Conservation (phyloP, 2,329 filamentous ascomycete genomes). For the Cladosporium oxysporum region DNA sequence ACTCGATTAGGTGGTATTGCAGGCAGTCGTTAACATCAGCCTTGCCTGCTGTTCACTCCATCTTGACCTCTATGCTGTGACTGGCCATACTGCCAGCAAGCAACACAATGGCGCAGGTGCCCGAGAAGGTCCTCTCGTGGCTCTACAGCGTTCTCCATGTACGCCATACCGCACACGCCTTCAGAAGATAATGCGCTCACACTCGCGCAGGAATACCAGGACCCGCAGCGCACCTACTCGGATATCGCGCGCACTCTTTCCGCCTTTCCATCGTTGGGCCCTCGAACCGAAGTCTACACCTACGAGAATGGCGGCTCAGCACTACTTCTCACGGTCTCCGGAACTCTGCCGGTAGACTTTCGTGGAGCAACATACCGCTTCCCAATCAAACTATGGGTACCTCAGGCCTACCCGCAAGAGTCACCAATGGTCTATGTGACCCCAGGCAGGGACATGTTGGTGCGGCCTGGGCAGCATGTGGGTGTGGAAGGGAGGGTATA, state of each 20-base stretch:
- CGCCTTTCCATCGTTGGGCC: constrained; percentile 75
- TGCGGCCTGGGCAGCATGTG: constrained; percentile 91
- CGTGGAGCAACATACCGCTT: constrained; percentile 88
- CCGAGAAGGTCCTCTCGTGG: constrained; percentile 91
- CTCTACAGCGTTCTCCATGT: constrained; percentile 77
- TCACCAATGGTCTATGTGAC: constrained; percentile 86
- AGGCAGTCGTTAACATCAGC: neutral
- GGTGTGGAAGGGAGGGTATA: constrained; percentile 91
- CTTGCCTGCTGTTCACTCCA: too few species aligned
- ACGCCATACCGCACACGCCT: constrained; percentile 43
- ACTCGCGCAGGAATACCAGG: constrained; percentile 76
- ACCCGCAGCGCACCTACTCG: constrained; percentile 89
- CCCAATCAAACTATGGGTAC: constrained; percentile 89
- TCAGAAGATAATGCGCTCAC: constrained; percentile 18
- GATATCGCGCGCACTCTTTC: constrained; percentile 83
- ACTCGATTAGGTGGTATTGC: neutral
- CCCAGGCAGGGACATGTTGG: constrained; percentile 82
- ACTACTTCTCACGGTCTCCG: constrained; percentile 80
- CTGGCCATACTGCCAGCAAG: neutral
- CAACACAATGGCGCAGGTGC: constrained; percentile 62
- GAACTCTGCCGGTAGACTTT: constrained; percentile 89
- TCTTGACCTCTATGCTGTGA: neutral
- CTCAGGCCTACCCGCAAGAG: constrained; percentile 83
- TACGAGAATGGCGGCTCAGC: constrained; percentile 86
- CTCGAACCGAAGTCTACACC: constrained; percentile 92